Evolutionary conservation across 768 basidiomycete species (phyloP).

Genomic region (Dacryopinax primogenitus): DNA sequence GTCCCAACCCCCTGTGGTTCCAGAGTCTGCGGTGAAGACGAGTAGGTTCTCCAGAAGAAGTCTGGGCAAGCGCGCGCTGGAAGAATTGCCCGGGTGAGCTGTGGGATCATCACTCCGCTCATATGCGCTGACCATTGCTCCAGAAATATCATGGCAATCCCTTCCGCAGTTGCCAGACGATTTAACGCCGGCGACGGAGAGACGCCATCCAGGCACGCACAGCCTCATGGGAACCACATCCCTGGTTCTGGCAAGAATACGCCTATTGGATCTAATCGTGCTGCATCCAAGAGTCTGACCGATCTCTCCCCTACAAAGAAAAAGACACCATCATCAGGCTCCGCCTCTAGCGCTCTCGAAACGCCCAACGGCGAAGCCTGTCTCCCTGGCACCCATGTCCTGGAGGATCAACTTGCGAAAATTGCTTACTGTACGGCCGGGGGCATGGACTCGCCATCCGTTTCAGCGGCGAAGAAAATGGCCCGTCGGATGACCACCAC

Average conservation of each 20-base stretch:
- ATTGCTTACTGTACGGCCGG: not conserved
- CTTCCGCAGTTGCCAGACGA: not conserved
- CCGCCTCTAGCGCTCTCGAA: not conserved
- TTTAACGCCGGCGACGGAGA: not conserved
- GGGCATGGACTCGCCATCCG: not conserved
- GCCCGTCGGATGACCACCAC: constrained; percentile 1
- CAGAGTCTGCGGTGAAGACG: not conserved
- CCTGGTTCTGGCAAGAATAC: not conserved
- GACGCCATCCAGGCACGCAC: not conserved
- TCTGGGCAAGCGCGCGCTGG: not conserved
- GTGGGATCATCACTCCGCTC: not conserved
- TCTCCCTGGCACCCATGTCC: not conserved
- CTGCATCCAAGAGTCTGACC: not conserved
- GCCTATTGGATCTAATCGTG: not conserved
- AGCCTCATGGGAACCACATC: not conserved
- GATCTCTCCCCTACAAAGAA: not conserved
- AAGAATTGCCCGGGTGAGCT: not conserved
- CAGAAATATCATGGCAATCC: constrained; percentile 1
- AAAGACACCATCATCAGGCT: not conserved
- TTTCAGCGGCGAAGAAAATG: constrained; percentile 3
- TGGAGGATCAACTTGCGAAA: not conserved
- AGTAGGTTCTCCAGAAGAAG: not conserved
- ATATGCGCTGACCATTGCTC: not conserved
- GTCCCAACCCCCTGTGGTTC: not conserved
- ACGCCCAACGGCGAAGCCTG: not conserved